Evolutionary conservation across 2,329 filamentous ascomycete species (phyloP).

Genomic region (Colletotrichum lini): DNA sequence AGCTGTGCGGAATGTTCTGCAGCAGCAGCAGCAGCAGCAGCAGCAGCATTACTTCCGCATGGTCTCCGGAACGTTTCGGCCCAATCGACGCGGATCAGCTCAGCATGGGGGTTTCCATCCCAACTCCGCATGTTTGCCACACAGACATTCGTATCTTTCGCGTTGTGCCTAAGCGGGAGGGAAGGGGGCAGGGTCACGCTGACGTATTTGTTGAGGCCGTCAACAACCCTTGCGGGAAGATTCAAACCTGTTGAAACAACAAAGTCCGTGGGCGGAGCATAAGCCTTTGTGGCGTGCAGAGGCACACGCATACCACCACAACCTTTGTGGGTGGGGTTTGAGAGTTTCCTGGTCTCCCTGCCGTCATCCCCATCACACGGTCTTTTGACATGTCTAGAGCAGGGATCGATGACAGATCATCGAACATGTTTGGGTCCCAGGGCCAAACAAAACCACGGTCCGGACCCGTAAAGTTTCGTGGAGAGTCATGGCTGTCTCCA

Average conservation of each 20-base stretch:
- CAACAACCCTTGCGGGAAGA: conserved; percentile 5
- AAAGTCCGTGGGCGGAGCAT: background rate
- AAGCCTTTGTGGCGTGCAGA: conserved; percentile 17
- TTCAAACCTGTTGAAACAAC: conserved; percentile 21
- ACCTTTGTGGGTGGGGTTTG: conserved; percentile 4
- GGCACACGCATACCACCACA: background rate
- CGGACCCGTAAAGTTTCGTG: conserved; percentile 22
- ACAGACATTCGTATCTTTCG: conserved; percentile 21
- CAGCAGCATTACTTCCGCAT: too few species aligned
- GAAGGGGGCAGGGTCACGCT: too few species aligned
- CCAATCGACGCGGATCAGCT: background rate
- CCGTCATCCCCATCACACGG: background rate
- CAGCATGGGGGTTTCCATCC: background rate
- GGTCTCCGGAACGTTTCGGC: background rate
- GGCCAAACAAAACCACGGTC: background rate
- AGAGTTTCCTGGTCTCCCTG: conserved; percentile 2
- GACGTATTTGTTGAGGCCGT: background rate
- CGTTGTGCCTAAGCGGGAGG: background rate
- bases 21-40: too few species aligned
- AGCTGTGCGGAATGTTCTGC: too few species aligned
- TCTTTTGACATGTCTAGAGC: conserved; percentile 16
- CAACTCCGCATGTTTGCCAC: conserved; percentile 8
- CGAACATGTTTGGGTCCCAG: conserved; percentile 14
- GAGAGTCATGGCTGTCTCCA: conserved; percentile 17
- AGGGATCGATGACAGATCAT: conserved; percentile 18